Evolutionary conservation across 306 rosid species (phyloP), one percentile per base, ranked within the genome.

Genomic region (Cajanus cajan): DNA sequence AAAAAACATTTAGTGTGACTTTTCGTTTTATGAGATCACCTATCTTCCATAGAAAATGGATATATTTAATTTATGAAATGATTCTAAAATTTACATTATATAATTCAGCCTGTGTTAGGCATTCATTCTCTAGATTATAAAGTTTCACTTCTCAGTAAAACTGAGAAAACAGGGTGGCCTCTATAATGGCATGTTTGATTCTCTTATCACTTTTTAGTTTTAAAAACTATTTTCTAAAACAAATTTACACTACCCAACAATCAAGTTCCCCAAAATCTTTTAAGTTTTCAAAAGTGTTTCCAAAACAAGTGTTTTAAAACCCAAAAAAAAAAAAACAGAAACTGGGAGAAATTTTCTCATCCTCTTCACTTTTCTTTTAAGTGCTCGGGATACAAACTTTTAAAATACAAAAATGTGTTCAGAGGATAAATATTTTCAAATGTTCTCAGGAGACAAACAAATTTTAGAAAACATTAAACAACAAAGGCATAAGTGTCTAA

Each of bases 1-100:
- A 74, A 80, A 64, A 86, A 7, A 19, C 65, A 76, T 50, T 69
- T 31, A 52, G 41, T 33, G 58, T 79, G 54, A 76, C 67, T 62
- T 34, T 43, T 77, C 45, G 74, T 84, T 52, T 25, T 16, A 72
- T 44, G 41, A 83, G 47, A 48, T 5, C 10, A 25, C 25, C 36
- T 11, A 9, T 47, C n/a, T 79, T 45, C 22, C 9, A 22, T 4
- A 15, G 74, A 48, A 75, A 62, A 21, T 8, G 43, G 54, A 55
- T 31, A 68, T 25, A 31, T 52, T 67, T 18, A 45, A 55, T 48
- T 65, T 18, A 24, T 59, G 73, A 71, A 57, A 69, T 45, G 40
- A 48, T 57, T 74, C 68, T 55, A 52, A 68, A 79, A 57, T 55
- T 55, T 51, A 61, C 48, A 68, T 51, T 18, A 58, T 68, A 62